Evolutionary conservation across 1,139 yeast genomes (phyloP).

Genomic region (Lodderomyces jiufengensis): DNA sequence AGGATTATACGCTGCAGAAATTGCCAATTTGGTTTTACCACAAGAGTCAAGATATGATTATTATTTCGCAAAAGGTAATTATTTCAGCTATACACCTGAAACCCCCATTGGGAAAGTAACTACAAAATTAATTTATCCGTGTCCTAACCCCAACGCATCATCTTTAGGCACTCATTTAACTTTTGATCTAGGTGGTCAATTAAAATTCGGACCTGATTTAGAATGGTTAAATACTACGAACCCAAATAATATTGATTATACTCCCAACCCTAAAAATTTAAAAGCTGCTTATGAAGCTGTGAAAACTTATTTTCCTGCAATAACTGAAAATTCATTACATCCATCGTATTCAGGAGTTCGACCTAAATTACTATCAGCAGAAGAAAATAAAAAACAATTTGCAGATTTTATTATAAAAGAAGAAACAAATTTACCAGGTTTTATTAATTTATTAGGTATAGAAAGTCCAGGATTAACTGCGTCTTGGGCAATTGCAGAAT

Average conservation of each 20-base stretch:
- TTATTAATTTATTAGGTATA: slow-evolving; percentile 74
- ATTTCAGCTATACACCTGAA: slow-evolving; percentile 54
- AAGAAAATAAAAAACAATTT: slow-evolving; percentile 39
- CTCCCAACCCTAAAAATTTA: slow-evolving; percentile 46
- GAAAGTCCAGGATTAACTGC: slow-evolving; percentile 91
- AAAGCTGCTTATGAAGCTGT: slow-evolving; percentile 59
- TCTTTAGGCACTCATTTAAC: slow-evolving; percentile 88
- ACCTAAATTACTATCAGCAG: slow-evolving; percentile 61
- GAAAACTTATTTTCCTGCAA: slow-evolving; percentile 56
- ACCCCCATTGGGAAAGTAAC: slow-evolving; percentile 32
- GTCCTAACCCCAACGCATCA: slow-evolving; percentile 67
- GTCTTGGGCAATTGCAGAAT: slow-evolving; percentile 75
- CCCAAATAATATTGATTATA: slow-evolving; percentile 42
- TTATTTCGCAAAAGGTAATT: slow-evolving; percentile 81
- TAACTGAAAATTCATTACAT: slow-evolving; percentile 48
- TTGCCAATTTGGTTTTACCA: slow-evolving; percentile 71
- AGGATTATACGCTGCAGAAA: slow-evolving; percentile 67
- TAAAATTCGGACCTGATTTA: slow-evolving; percentile 84
- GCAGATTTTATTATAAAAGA: slow-evolving; percentile 71
- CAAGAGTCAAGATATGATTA: slow-evolving; percentile 52
- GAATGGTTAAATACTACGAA: slow-evolving; percentile 62
- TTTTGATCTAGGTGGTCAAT: slow-evolving; percentile 73
- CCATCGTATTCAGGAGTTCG: slow-evolving; percentile 81
- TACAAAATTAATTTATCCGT: slow-evolving; percentile 64
- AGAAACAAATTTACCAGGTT: slow-evolving; percentile 68